Base-by-base conservation (phyloP, 352 stramenopile species). In the Phytophthora ohioensis region DNA sequence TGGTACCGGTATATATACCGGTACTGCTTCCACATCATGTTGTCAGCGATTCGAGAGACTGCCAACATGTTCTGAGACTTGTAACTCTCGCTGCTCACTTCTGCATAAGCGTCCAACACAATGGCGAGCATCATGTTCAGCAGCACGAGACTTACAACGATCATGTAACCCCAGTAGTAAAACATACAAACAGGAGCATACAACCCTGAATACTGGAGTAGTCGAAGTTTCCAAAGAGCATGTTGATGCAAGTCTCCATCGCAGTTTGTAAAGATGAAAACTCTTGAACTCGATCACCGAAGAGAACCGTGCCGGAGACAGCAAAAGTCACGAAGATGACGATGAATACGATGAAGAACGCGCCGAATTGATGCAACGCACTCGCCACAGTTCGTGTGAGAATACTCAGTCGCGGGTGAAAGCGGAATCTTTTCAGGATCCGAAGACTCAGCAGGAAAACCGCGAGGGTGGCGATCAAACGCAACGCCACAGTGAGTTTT, bases 91-190 rank as follows among this genome's bases (percentile, higher is more conserved):
- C 75, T 72, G 27, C 64, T 85, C 46, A 67, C 64, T 46, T 69
- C 58, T 11, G 58, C 59, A 13, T 73, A 73, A 4, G 66, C 51
- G 31, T 73, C 66, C 53, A 91, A 69, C 2, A 91, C 81, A 46
- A 91, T 91, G 17, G 84, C 84, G 41, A 91, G 79, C 78, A 91
- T 90, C 71, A 91, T 88, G 59, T 90, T 91, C 38, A 91, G 76
- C 53, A 91, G 64, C 36, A 73, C 51, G 43, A 73, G 66, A 15
- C 76, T 84, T 41, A 90, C 78, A 4, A 90, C 72, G 42, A 90
- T 68, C 78, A 91, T 87, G 67, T 88, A 88, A 5, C 57, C 52
- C 84, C 84, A 89, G 67, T 91, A 91, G 73, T 84, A 91, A 15
- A 91, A 42, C 71, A 88, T 82, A 5, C 74, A 80, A 5, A 85